A percentile compares a stretch with the other conserved stretches of the same genome.
phyloP scores from a whole-genome alignment of 148 eudicot species.

The Heliamphora exappendiculata region DNA sequence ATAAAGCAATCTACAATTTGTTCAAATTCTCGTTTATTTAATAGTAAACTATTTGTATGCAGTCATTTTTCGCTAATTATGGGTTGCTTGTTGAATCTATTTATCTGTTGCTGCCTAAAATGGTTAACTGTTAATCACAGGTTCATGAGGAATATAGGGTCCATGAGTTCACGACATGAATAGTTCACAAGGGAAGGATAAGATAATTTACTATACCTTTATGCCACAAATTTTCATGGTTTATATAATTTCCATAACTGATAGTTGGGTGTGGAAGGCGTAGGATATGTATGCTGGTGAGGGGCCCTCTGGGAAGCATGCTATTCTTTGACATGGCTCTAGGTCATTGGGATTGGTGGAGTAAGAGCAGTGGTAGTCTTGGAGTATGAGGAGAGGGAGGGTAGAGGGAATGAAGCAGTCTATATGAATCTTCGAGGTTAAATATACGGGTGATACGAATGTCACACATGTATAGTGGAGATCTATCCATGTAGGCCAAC shows the following conservation, averaged over 20 bases:
- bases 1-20: background rate
- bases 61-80: background rate
- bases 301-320: no score
- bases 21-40: background rate
- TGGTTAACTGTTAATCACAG: background rate
- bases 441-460: no score
- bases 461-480: no score
- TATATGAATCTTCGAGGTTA: no score
- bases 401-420: no score
- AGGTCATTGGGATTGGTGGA: no score
- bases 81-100: background rate
- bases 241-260: background rate
- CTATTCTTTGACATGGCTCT: no score
- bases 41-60: background rate
- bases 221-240: background rate
- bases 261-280: background rate
- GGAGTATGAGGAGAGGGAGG: no score
- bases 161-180: background rate
- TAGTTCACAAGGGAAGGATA: background rate
- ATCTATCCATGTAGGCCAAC: no score
- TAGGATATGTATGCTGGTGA: no score
- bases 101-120: background rate
- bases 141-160: background rate
- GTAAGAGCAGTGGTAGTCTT: no score
- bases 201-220: background rate